Base-by-base conservation (phyloP, 202 grass and related monocot species). In the Carex arenaria region DNA sequence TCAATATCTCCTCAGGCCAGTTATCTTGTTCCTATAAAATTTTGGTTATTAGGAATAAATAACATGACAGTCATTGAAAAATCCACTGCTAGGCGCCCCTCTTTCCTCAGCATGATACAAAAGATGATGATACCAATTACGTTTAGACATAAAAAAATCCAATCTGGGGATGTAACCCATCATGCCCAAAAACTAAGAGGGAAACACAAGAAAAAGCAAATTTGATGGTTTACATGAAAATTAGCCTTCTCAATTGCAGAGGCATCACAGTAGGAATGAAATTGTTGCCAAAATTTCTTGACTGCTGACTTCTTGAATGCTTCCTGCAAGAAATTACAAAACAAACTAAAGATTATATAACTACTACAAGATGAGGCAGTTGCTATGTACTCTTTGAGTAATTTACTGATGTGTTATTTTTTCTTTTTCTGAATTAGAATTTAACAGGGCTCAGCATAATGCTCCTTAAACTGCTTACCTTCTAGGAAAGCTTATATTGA, bases 1-100 rank as follows among this genome's bases (percentile, higher is more conserved):
- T 90, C 85, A 98, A 67, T 78, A 89, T 72, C 85, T 93, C 89
- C 47, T 98, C 91, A n/a, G 86, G 89, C 95, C 93, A 93, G 78
- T 90, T 85, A 78, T 98, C 89, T 72, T 90, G 80, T 67, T 70
- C 86, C 92, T 92, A 86, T 17, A 80, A 69, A 72, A 73, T 61
- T 23, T 83, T 61, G 43, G 38, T 65, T 10, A 80, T 66, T 89
- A 23, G 62, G 26, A n/a, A 74, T 54, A 73, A 28, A 73, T 54
- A 30, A 74, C 11, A 54, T 74, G 23, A 53, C 47, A 54, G 49
- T 6, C 12, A 30, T 1, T 75, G 20, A 32, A 75, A 49, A 54
- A 54, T 23, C 13, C 22, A 4, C 4, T 75, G 10, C 47, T 18
- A 76, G 15, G 72, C 32, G 60, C 5, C 79, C 76, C 65, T 59